Base-by-base conservation (phyloP, 2,329 filamentous ascomycete genomes). In the Elsinoe fawcettii region DNA sequence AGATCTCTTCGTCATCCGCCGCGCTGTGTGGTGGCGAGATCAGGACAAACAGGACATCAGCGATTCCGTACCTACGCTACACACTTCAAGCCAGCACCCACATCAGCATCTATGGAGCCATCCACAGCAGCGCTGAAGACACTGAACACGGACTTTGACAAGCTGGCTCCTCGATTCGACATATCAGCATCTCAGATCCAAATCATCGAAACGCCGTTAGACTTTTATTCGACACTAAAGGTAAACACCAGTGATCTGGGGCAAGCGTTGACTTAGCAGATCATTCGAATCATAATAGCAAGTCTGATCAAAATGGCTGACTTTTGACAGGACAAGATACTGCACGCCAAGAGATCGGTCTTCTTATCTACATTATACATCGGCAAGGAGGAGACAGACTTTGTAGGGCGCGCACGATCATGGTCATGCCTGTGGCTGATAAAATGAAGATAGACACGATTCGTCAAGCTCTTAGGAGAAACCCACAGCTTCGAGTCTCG, bases 311-410 rank as follows among this genome's bases (percentile, higher is more conserved):
- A 23, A 12, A n/a, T 5, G 18, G 43, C 59, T 59, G 51, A 61
- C 54, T 18, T 46, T 14, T 39, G 41, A 58, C 67, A 91, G 87
- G 74, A 80, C 61, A 95, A 91, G 74, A 96, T 99, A 67, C 81
- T 81, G 55, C 81, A 80, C 61, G 93, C 93, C 8, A 83, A 89
- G 70, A 79, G 75, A 55, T 82, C 88, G 59, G 86, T 99, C 63
- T 99, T 95, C 69, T 76, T 99, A 51, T 95, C 91, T n/a, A 99
- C 93, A 0, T 75, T 99, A 55, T 99, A 99, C 70, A 93, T 99
- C 69, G 93, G 93, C 61, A 95, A 92, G 71, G 87, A 87, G 1
- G 93, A 99, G 72, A 80, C 86, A 71, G 93, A 97, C 65, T 79
- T 99, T 66, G 83, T 85, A 74, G 55, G 75, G 14, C 34, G 6